Conservation (phyloP, 805 yeast genomes). For the Saccharomycopsis oosterbeekiorum region DNA sequence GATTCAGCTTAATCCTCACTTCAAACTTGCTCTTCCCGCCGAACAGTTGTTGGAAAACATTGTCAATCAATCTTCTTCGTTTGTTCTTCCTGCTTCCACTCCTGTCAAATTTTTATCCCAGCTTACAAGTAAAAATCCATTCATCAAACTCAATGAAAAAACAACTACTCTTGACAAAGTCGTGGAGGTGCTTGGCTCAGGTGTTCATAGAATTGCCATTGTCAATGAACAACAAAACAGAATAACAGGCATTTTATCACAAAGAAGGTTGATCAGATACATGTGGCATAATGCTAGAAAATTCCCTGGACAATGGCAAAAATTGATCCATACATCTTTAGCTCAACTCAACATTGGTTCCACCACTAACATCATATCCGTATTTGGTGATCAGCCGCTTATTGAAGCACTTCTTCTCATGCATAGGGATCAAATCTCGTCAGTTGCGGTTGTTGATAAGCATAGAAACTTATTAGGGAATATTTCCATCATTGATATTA, state of each 20-base stretch:
- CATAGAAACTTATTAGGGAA: conserved; percentile 74
- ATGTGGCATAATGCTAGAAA: conserved; percentile 89
- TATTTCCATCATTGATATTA: conserved; percentile 89
- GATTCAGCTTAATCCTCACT: conserved; percentile 23
- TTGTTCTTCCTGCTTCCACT: conserved; percentile 29
- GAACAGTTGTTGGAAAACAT: conserved; percentile 35
- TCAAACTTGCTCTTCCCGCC: conserved; percentile 23
- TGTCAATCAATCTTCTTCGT: conserved; percentile 40
- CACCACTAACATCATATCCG: conserved; percentile 57
- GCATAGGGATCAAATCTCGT: conserved; percentile 77
- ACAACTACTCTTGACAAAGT: conserved; percentile 59
- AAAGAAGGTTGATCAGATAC: conserved; percentile 74
- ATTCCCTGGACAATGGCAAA: conserved; percentile 66
- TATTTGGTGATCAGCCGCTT: conserved; percentile 77
- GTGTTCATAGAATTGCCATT: conserved; percentile 90
- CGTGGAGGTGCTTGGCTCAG: conserved; percentile 83
- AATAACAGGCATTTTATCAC: conserved; percentile 80
- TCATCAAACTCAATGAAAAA: conserved; percentile 61
- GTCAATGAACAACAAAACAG: conserved; percentile 38
- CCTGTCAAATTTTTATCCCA: conserved; percentile 84
- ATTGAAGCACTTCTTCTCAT: conserved; percentile 80
- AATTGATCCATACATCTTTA: conserved; percentile 56
- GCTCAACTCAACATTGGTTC: conserved; percentile 68
- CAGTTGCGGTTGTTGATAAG: conserved; percentile 86
- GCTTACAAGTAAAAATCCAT: conserved; percentile 81